These are phyloP conservation scores for Calocera cornea DNA, from an alignment of 768 basidiomycete genomes.

Conservation along the genomic window DNA sequence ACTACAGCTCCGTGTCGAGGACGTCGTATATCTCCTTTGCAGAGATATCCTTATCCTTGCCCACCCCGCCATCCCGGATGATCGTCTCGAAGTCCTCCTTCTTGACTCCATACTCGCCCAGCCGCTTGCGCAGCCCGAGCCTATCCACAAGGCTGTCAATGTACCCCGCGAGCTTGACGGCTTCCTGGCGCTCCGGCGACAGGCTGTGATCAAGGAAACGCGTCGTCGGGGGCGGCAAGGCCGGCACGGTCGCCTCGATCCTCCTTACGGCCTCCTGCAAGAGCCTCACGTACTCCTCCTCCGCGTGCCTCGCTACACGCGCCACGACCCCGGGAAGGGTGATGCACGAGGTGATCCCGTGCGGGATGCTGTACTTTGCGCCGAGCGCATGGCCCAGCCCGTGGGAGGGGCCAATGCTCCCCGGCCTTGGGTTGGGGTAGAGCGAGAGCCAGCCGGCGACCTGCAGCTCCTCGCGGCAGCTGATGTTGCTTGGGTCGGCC, in stretches of 20 bases:
- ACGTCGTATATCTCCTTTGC: background rate
- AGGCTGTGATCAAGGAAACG: slow-evolving; percentile 8
- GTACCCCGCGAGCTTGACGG: background rate
- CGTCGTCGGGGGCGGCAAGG: background rate
- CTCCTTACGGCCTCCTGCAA: background rate
- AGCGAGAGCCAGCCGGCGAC: slow-evolving; percentile 70
- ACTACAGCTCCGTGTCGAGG: background rate
- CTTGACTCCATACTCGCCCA: slow-evolving; percentile 13
- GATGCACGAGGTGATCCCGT: slow-evolving; percentile 58
- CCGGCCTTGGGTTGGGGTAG: slow-evolving; percentile 47
- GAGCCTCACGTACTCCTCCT: background rate
- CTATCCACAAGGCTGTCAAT: slow-evolving; percentile 8
- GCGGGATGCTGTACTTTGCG: slow-evolving; percentile 59
- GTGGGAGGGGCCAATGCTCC: slow-evolving; percentile 58
- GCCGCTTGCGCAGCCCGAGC: slow-evolving; percentile 10
- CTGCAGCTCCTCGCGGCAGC: slow-evolving; percentile 53
- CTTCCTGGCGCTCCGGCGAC: background rate
- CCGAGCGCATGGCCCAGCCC: slow-evolving; percentile 61
- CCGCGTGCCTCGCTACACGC: background rate
- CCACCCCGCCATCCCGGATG: slow-evolving; percentile 6
- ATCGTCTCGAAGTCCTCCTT: slow-evolving; percentile 11
- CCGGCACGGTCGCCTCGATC: background rate
- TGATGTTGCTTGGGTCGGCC: slow-evolving; percentile 41
- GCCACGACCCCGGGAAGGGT: slow-evolving; percentile 13
- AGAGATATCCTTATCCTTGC: background rate